phyloP scores from a whole-genome alignment of 148 eudicot genomes.

The Spergularia marina region DNA sequence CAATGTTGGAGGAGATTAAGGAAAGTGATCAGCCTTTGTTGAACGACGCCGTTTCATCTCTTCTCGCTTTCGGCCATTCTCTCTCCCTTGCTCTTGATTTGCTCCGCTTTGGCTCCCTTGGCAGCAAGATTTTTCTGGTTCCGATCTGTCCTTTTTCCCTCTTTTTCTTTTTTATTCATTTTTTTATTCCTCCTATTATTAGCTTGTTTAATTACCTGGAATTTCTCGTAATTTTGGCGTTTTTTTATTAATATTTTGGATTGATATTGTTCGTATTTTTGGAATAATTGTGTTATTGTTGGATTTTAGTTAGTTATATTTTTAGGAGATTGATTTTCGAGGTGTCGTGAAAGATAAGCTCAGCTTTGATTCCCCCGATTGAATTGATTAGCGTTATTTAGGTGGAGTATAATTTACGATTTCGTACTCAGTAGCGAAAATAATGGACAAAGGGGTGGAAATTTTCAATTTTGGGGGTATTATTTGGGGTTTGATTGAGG shows the following conservation, averaged over 20 bases:
- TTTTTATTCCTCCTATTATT: background rate
- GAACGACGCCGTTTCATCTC: conserved; percentile 36
- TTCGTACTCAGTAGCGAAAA: too few species aligned
- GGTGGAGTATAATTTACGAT: background rate
- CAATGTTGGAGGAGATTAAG: conserved; percentile 87
- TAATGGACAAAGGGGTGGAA: too few species aligned
- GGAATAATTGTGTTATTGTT: background rate
- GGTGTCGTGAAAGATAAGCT: background rate
- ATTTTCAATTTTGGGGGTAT: background rate
- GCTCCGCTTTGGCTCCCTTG: conserved; percentile 60
- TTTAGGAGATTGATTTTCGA: background rate
- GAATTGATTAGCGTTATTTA: background rate
- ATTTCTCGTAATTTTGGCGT: too few species aligned
- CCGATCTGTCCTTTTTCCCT: conserved; percentile 13
- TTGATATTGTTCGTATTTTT: background rate
- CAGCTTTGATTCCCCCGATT: too few species aligned
- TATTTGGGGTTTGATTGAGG: too few species aligned
- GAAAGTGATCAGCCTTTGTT: conserved; percentile 43
- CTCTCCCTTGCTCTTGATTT: conserved; percentile 55
- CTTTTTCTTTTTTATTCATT: background rate
- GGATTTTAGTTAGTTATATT: background rate
- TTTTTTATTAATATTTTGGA: background rate
- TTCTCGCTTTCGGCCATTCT: conserved; percentile 23
- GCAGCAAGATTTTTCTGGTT: conserved; percentile 88
- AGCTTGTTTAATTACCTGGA: background rate